Percentiles rank a stretch among this genome's conserved stretches.
Evolutionary conservation across 106 monocot species (phyloP).

Genomic region (Dioscorea dumetorum): DNA sequence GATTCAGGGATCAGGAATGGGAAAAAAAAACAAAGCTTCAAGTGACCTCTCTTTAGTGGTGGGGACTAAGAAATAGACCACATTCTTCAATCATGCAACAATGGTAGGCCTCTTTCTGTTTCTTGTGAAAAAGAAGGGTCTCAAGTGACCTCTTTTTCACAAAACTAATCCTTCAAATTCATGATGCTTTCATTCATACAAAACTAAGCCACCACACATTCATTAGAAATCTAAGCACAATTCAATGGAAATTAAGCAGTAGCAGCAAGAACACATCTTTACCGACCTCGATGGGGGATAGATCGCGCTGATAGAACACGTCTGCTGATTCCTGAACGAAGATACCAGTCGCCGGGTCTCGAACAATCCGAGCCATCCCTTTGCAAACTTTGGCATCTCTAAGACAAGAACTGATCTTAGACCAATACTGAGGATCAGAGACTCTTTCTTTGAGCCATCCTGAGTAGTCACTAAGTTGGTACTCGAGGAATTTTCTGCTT

Average conservation of each 20-base stretch:
- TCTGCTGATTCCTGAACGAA: constrained; percentile 39
- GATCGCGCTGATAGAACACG: constrained; percentile 61
- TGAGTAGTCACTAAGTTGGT: constrained; percentile 71
- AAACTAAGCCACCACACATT: no score
- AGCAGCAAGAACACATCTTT: no score
- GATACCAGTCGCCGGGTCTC: constrained; percentile 27
- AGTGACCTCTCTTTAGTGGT: neutral
- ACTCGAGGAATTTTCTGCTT: constrained; percentile 53
- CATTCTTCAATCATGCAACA: constrained; percentile 23
- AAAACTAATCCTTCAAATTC: no score
- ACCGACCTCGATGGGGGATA: constrained; percentile 76
- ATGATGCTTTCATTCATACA: no score
- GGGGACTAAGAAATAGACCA: constrained; percentile 3
- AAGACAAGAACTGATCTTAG: constrained; percentile 59
- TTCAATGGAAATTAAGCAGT: no score
- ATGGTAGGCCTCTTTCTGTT: neutral
- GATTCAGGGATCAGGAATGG: no score
- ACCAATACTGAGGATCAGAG: constrained; percentile 49
- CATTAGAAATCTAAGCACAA: no score
- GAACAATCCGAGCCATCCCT: constrained; percentile 31
- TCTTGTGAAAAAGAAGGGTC: neutral
- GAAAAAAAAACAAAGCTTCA: no score
- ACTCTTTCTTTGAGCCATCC: constrained; percentile 75
- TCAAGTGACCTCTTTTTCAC: no score
- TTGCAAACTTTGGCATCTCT: constrained; percentile 44